Evolutionary conservation across 2,329 filamentous ascomycete genomes (phyloP).

Genomic region (Phialemoniopsis sp.): DNA sequence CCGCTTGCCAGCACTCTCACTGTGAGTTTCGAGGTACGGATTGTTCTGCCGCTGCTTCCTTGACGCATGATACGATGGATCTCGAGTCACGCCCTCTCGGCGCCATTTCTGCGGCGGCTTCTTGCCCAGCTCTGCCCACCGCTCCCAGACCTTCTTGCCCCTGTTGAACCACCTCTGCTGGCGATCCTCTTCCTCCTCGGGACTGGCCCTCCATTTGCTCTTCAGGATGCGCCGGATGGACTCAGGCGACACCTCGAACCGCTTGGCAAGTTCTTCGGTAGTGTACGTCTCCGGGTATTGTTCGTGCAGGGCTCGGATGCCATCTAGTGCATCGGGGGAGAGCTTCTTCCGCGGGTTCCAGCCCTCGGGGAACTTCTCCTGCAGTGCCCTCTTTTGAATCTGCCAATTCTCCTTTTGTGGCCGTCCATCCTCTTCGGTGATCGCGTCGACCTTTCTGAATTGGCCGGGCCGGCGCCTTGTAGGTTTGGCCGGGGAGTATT

Average conservation of each 20-base stretch:
- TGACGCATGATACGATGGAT: slow-evolving; percentile 22
- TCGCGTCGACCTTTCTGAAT: no score
- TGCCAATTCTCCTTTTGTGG: slow-evolving; percentile 53
- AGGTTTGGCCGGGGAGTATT: no score
- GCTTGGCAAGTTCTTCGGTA: slow-evolving; percentile 65
- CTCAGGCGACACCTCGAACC: slow-evolving; percentile 85
- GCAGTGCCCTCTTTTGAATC: slow-evolving; percentile 69
- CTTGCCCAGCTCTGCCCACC: slow-evolving; percentile 54
- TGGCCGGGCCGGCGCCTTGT: no score
- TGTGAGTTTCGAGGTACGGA: neutral
- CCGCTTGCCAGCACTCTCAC: slow-evolving; percentile 4
- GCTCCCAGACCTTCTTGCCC: slow-evolving; percentile 55
- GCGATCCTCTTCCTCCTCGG: slow-evolving; percentile 51
- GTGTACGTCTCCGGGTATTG: slow-evolving; percentile 76
- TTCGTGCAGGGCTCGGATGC: slow-evolving; percentile 76
- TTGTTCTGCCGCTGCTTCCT: neutral
- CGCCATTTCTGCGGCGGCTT: slow-evolving; percentile 61
- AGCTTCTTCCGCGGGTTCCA: slow-evolving; percentile 84
- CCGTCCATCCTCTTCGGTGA: no score
- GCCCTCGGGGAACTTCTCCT: slow-evolving; percentile 73
- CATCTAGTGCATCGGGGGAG: slow-evolving; percentile 88
- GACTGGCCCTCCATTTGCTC: slow-evolving; percentile 65
- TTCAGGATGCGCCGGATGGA: slow-evolving; percentile 82
- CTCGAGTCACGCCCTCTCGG: slow-evolving; percentile 43
- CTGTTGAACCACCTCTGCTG: slow-evolving; percentile 59